A percentile compares a stretch with the other conserved stretches of the same genome.
Conservation (phyloP, 495 filamentous ascomycete species). For the Parmelia sp. region DNA sequence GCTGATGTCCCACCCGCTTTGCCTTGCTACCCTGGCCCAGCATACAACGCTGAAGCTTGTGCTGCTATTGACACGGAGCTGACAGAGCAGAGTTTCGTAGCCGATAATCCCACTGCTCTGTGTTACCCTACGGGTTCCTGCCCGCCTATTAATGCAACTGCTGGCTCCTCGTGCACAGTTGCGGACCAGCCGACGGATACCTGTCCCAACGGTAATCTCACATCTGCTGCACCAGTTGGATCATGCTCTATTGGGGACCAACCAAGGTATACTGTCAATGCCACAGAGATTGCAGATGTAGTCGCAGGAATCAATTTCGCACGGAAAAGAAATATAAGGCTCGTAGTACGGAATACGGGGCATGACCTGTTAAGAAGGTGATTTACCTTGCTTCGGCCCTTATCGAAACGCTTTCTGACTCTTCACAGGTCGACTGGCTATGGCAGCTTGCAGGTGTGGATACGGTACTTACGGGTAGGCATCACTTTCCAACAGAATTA, state of each 20-base stretch:
- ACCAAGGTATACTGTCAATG: constrained; percentile 30
- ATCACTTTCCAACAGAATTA: constrained; percentile 30
- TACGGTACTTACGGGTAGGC: constrained; percentile 32
- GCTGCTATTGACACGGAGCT: constrained; percentile 28
- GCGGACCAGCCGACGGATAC: constrained; percentile 2
- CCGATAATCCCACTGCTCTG: constrained; percentile 30
- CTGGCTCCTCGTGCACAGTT: constrained; percentile 14
- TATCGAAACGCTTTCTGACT: not conserved
- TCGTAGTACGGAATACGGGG: constrained; percentile 63
- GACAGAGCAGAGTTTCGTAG: constrained; percentile 30
- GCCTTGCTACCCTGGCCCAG: constrained; percentile 46
- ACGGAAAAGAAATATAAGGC: constrained; percentile 48
- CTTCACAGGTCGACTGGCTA: constrained; percentile 30
- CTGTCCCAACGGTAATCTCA: not conserved
- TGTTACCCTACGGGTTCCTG: constrained; percentile 33
- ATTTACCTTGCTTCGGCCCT: not conserved
- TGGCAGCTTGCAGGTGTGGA: constrained; percentile 37
- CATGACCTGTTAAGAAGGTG: constrained; percentile 39
- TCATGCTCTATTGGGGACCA: constrained; percentile 23
- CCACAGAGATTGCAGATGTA: constrained; percentile 29
- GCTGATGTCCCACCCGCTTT: constrained; percentile 46
- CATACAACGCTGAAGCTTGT: constrained; percentile 29
- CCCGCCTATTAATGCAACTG: constrained; percentile 28
- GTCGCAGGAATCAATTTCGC: constrained; percentile 42
- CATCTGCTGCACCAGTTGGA: not conserved